These are phyloP conservation scores for Penicillium janthinellum DNA, from an alignment of 2,329 filamentous ascomycete species.

Conservation along the genomic window DNA sequence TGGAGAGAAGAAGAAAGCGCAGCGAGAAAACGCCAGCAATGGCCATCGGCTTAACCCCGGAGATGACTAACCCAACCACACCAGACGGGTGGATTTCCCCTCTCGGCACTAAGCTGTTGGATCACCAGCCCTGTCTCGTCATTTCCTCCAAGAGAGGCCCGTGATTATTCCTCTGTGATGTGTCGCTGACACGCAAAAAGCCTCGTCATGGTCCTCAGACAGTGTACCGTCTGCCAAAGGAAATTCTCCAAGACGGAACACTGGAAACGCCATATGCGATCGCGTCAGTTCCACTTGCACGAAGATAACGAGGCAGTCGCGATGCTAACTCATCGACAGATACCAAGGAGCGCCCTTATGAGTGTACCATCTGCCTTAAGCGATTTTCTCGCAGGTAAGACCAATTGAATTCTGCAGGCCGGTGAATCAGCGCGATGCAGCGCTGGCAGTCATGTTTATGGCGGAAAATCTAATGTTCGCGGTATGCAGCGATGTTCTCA, in stretches of 20 bases:
- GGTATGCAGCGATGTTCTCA: conserved; percentile 50
- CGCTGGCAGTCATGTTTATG: background rate
- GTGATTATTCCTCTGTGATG: background rate
- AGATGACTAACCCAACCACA: conserved; percentile 16
- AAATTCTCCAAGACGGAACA: conserved; percentile 60
- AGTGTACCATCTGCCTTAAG: conserved; percentile 57
- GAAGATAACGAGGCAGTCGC: background rate
- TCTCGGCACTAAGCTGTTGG: background rate
- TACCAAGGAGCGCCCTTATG: conserved; percentile 57
- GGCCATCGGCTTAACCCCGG: conserved; percentile 17
- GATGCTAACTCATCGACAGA: conserved; percentile 40
- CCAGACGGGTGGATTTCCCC: conserved; percentile 1
- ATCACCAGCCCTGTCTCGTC: too few species aligned
- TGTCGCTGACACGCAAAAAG: conserved; percentile 1
- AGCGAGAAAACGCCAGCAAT: background rate
- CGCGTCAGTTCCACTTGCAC: conserved; percentile 46
- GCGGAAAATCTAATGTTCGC: conserved; percentile 15
- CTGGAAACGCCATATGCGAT: conserved; percentile 58
- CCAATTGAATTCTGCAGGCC: conserved; percentile 3
- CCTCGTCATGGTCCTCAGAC: conserved; percentile 44
- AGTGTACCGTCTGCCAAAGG: conserved; percentile 54
- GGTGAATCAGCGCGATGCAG: background rate
- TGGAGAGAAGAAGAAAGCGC: background rate
- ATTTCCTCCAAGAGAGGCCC: too few species aligned
- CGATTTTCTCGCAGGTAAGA: conserved; percentile 56